phyloP scores from a whole-genome alignment of 192 early-diverging fungal genomes.

The Rhizoclosmatium sp. region DNA sequence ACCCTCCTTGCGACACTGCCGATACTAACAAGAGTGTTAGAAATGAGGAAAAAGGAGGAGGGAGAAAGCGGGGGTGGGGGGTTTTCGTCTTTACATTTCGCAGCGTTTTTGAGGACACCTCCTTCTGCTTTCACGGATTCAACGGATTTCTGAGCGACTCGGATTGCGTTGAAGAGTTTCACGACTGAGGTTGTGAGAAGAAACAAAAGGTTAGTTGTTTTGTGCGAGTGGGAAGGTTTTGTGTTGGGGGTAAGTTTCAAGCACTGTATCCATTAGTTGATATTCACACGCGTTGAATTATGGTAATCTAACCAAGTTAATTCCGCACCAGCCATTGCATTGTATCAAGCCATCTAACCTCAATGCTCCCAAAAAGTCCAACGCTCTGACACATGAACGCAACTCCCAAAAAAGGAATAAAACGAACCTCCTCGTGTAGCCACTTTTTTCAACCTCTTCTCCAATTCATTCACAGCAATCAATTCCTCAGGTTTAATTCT shows the following conservation, averaged over 20 bases:
- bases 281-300: no score
- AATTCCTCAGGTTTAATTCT: slow-evolving; percentile 73
- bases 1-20: slow-evolving; percentile 11
- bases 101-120: slow-evolving; percentile 51
- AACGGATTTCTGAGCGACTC: slow-evolving; percentile 82
- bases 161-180: slow-evolving; percentile 93
- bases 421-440: slow-evolving; percentile 85
- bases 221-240: neutral
- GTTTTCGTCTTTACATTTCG: slow-evolving; percentile 7
- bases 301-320: no score
- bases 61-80: no score
- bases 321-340: no score
- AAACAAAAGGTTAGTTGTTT: neutral
- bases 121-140: slow-evolving; percentile 65
- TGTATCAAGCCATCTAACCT: no score
- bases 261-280: neutral
- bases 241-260: slow-evolving; percentile 9
- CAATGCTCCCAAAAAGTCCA: no score
- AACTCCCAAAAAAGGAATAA: slow-evolving; percentile 1
- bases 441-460: slow-evolving; percentile 88
- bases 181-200: slow-evolving; percentile 65
- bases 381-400: no score
- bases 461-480: slow-evolving; percentile 80
- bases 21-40: slow-evolving; percentile 7
- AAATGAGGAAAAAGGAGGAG: neutral